Evolutionary conservation across 441 rosid species (phyloP).

Genomic region (Breynia disticha): DNA sequence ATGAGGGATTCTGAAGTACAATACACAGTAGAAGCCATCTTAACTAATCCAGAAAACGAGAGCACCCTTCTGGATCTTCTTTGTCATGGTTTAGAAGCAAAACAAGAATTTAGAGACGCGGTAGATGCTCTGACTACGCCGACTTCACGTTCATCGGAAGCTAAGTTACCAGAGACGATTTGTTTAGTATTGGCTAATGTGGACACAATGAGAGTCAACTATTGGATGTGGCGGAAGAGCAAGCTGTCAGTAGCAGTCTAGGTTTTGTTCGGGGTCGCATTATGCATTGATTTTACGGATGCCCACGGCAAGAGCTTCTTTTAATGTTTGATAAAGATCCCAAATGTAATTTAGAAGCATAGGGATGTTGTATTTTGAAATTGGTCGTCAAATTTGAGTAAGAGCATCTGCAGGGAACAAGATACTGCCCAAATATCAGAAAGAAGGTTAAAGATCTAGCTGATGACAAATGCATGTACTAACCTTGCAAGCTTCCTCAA

Average conservation of each 20-base stretch:
- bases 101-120: constrained; percentile 50
- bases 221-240: constrained; percentile 79
- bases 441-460: neutral
- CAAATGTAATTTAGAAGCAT: no score
- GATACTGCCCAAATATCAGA: constrained; percentile 26
- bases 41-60: constrained; percentile 60
- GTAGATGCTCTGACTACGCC: constrained; percentile 39
- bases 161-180: constrained; percentile 38
- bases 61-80: constrained; percentile 73
- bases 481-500: no score
- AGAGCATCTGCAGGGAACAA: constrained; percentile 53
- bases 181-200: constrained; percentile 52
- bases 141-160: constrained; percentile 24
- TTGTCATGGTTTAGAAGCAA: constrained; percentile 52
- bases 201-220: constrained; percentile 66
- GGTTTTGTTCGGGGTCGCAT: neutral
- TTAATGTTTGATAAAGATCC: no score
- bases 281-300: no score
- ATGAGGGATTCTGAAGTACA: constrained; percentile 75
- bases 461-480: no score
- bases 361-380: no score
- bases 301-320: no score
- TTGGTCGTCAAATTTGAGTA: constrained; percentile 21
- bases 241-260: constrained; percentile 25
- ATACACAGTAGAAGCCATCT: constrained; percentile 58